phyloP scores from a whole-genome alignment of 768 basidiomycete genomes.

The Wakefieldia striispora region DNA sequence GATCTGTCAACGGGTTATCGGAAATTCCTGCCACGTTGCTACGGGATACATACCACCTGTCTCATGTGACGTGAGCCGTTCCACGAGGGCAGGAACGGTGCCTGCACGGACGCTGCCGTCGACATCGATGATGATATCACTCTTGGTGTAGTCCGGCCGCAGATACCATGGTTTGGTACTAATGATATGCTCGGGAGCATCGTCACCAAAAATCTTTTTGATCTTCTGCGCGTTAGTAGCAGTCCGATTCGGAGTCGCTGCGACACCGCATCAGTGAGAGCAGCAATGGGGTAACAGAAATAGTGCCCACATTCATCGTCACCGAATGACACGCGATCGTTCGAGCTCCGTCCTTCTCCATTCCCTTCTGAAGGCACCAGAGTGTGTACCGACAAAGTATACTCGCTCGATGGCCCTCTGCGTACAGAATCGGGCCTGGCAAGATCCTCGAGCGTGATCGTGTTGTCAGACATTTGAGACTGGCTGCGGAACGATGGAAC shows the following conservation, averaged over 20 bases:
- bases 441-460: conserved; percentile 31
- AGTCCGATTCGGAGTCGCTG: conserved; percentile 24
- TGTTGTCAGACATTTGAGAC: conserved; percentile 35
- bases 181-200: conserved; percentile 46
- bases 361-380: conserved; percentile 21
- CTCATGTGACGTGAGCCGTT: conserved; percentile 89
- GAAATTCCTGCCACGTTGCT: not conserved
- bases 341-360: conserved; percentile 16
- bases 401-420: conserved; percentile 21
- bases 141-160: conserved; percentile 70
- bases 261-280: conserved; percentile 2
- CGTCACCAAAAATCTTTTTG: conserved; percentile 64
- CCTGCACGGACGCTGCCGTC: conserved; percentile 86
- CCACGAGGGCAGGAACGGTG: conserved; percentile 81
- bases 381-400: conserved; percentile 27
- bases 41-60: conserved; percentile 62
- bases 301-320: conserved; percentile 28
- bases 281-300: not conserved
- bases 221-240: conserved; percentile 52
- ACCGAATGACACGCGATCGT: conserved; percentile 19
- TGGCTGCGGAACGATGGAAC: conserved; percentile 31
- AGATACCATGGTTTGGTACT: conserved; percentile 78
- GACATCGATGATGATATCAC: conserved; percentile 82
- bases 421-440: conserved; percentile 17
- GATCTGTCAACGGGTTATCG: conserved; percentile 44